These are phyloP conservation scores for Penicillium canariense DNA, from an alignment of 495 filamentous ascomycete species.

Conservation along the genomic window DNA sequence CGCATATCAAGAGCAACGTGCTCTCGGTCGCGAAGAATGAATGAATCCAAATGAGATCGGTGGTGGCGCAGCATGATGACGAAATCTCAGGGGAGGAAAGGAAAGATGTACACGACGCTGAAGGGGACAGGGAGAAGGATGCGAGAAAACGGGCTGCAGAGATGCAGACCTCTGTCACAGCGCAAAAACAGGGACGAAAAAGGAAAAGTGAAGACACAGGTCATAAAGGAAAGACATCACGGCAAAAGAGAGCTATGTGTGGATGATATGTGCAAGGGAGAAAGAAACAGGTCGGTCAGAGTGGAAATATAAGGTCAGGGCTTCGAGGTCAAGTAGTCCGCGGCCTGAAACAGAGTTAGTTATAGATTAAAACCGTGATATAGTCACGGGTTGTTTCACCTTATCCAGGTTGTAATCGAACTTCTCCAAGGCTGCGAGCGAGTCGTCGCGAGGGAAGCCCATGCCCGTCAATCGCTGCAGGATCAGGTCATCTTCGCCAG, in stretches of 20 bases:
- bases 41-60: slow-evolving; percentile 2
- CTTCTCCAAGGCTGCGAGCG: slow-evolving; percentile 84
- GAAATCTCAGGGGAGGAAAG: slow-evolving; percentile 5
- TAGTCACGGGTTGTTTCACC: slow-evolving; percentile 54
- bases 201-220: slow-evolving; percentile 6
- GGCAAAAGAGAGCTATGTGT: slow-evolving; percentile 25
- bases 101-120: slow-evolving; percentile 28
- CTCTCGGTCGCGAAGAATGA: background rate
- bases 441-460: slow-evolving; percentile 79
- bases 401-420: slow-evolving; percentile 94
- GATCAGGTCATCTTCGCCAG: slow-evolving; percentile 86
- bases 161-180: background rate
- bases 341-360: slow-evolving; percentile 31
- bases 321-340: slow-evolving; percentile 42
- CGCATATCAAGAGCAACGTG: background rate
- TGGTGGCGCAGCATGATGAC: slow-evolving; percentile 11
- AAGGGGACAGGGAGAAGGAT: slow-evolving; percentile 3
- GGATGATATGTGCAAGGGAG: slow-evolving; percentile 25
- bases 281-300: background rate
- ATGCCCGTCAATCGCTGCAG: slow-evolving; percentile 86
- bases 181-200: slow-evolving; percentile 1
- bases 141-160: background rate
- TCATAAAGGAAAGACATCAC: slow-evolving; percentile 24
- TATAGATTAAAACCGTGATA: background rate
- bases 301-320: slow-evolving; percentile 20